Percentiles rank a stretch among this genome's conserved stretches.
Conservation (phyloP, 2,329 filamentous ascomycete species). For the Apiospora kogelbergensis region DNA sequence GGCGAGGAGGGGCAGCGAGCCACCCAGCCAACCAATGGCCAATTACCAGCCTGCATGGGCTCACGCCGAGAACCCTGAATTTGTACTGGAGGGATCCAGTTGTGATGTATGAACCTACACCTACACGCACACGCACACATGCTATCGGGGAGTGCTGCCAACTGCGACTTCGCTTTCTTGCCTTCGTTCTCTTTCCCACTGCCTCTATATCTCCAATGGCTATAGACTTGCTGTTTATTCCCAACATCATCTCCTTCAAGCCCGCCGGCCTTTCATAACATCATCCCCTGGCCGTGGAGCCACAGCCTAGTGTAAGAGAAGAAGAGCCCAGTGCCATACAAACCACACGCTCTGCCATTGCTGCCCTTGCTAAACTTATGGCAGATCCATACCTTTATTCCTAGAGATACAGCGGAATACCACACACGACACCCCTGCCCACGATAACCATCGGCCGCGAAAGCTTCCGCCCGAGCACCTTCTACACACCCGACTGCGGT, state of each 20-base stretch:
- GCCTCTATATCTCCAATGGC: not conserved
- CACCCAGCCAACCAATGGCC: not conserved
- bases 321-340: not conserved
- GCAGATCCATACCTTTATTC: not conserved
- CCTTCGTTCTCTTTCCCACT: not conserved
- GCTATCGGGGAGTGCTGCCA: not conserved
- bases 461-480: not conserved
- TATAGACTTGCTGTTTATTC: not conserved
- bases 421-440: not conserved
- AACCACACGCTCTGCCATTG: not conserved
- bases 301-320: not conserved
- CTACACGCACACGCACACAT: not conserved
- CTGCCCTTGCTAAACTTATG: not conserved
- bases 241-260: not conserved
- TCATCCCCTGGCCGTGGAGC: not conserved
- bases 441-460: not conserved
- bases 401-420: not conserved
- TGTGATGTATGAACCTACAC: not conserved
- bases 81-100: not conserved
- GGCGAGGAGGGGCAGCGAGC: not conserved
- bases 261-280: slow-evolving; percentile 11
- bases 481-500: not conserved
- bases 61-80: not conserved
- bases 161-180: not conserved
- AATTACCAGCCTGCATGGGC: not conserved